Conservation (phyloP, 495 filamentous ascomycete genomes). For the Tuber indicum region DNA sequence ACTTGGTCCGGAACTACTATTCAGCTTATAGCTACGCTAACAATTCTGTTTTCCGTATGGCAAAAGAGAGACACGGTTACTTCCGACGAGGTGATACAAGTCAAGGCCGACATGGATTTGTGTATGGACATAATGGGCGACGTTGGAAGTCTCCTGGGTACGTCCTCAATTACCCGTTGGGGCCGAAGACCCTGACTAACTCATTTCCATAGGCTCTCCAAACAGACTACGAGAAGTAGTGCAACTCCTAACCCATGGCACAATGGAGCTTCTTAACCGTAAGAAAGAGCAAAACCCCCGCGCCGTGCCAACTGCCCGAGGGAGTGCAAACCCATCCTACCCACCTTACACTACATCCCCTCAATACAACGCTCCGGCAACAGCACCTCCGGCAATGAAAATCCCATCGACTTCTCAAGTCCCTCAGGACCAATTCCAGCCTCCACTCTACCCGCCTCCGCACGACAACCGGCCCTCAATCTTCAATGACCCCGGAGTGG, state of each 20-base stretch:
- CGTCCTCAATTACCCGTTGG: conserved; percentile 24
- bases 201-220: conserved; percentile 30
- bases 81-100: conserved; percentile 48
- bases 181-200: conserved; percentile 11
- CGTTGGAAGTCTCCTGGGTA: conserved; percentile 58
- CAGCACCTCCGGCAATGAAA: conserved; percentile 23
- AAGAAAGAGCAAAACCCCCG: conserved; percentile 35
- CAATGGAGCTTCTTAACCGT: conserved; percentile 38
- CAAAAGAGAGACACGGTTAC: conserved; percentile 57
- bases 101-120: conserved; percentile 60
- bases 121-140: conserved; percentile 65
- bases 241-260: conserved; percentile 37
- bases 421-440: conserved; percentile 20
- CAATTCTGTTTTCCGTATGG: conserved; percentile 62
- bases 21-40: conserved; percentile 67
- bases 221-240: conserved; percentile 38
- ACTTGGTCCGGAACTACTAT: conserved; percentile 70
- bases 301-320: conserved; percentile 14
- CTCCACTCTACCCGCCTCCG: conserved; percentile 15
- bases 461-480: conserved; percentile 22
- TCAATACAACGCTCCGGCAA: conserved; percentile 6
- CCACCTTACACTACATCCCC: conserved; percentile 25
- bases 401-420: conserved; percentile 25
- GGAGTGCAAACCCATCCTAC: conserved; percentile 19
- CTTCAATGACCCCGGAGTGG: conserved; percentile 16